Evolutionary conservation across 306 rosid genomes (phyloP).

Genomic region (Castanea mollissima): DNA sequence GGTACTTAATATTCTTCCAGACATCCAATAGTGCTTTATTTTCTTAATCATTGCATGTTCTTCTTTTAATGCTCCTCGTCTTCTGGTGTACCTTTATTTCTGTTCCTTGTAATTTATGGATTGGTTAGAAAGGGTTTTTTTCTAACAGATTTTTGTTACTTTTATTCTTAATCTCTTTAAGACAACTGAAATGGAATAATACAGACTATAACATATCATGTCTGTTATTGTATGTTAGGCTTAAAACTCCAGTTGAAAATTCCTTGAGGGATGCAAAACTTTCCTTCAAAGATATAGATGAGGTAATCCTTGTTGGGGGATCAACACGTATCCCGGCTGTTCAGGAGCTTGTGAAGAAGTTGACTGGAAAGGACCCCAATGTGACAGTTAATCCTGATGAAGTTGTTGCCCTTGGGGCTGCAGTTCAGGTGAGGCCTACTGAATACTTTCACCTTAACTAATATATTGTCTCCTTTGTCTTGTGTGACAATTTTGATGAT

Average conservation of each 20-base stretch:
- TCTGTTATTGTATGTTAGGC: conserved; percentile 40
- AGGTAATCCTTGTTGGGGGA: conserved; percentile 92
- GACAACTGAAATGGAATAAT: no score
- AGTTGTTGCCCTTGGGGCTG: conserved; percentile 96
- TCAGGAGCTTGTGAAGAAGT: conserved; percentile 82
- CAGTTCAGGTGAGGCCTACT: conserved; percentile 64
- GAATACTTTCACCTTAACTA: no score
- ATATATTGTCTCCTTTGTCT: no score
- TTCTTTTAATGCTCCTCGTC: background rate
- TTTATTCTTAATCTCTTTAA: background rate
- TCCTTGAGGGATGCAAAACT: conserved; percentile 96
- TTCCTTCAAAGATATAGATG: conserved; percentile 72
- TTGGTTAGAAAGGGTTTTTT: background rate
- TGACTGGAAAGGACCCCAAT: conserved; percentile 87
- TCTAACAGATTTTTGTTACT: background rate
- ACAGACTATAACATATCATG: no score
- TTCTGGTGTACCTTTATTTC: background rate
- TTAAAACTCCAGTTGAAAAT: conserved; percentile 79
- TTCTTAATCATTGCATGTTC: background rate
- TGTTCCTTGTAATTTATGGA: background rate
- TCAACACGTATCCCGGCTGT: conserved; percentile 93
- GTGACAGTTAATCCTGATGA: conserved; percentile 93
- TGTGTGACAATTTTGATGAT: no score
- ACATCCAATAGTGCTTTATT: background rate
- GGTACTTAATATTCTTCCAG: conserved; percentile 38